These are phyloP conservation scores for Trichosporon ovoides DNA, from an alignment of 1,284 basidiomycete species.

Conservation along the genomic window DNA sequence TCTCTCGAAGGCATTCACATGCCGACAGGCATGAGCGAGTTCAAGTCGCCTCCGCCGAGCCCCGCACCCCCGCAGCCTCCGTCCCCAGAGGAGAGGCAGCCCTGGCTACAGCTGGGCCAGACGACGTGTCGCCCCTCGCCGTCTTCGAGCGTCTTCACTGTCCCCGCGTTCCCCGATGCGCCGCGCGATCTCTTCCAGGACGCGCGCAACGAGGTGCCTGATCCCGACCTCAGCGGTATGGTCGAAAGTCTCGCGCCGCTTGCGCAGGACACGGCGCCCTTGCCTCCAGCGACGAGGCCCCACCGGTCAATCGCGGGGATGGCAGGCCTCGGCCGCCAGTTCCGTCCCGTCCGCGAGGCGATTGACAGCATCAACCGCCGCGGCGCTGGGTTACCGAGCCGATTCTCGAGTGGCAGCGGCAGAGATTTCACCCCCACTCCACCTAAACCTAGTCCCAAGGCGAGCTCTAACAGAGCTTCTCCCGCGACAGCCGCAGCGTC, in stretches of 20 bases:
- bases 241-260: neutral
- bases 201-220: neutral
- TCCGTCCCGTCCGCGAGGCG: neutral
- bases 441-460: neutral
- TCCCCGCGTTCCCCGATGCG: neutral
- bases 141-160: neutral
- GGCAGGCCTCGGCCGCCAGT: neutral
- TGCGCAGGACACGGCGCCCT: neutral
- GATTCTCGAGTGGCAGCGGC: neutral
- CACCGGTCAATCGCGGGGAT: neutral
- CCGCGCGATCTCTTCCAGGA: neutral
- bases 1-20: neutral
- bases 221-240: neutral
- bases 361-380: neutral
- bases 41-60: neutral
- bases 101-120: neutral
- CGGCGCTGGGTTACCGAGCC: neutral
- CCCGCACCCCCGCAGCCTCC: neutral
- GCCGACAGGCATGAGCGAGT: neutral
- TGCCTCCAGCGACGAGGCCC: neutral
- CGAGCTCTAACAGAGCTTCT: neutral
- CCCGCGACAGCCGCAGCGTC: neutral
- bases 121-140: neutral
- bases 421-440: neutral
- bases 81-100: neutral